These are phyloP conservation scores for Beta macrorhiza DNA, from an alignment of 179 eudicot genomes.

Conservation along the genomic window DNA sequence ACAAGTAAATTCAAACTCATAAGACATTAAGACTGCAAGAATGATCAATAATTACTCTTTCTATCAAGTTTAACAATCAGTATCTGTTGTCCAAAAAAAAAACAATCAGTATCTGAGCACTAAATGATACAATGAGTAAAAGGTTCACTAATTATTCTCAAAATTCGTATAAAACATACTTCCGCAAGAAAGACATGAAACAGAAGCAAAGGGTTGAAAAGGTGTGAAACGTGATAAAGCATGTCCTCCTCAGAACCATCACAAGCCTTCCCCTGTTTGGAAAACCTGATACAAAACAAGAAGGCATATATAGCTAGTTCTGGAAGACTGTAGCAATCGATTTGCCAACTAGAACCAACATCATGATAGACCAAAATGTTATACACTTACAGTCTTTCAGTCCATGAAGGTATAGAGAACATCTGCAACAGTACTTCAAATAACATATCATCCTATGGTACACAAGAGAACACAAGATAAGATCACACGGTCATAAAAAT, in stretches of 20 bases:
- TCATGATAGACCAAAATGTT: not conserved
- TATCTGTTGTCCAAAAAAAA: not conserved
- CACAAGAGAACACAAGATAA: constrained; percentile 25
- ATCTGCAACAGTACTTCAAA: constrained; percentile 81
- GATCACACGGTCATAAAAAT: not conserved
- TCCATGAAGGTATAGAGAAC: constrained; percentile 38
- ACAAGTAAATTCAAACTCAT: not conserved
- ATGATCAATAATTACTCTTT: not conserved
- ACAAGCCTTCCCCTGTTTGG: constrained; percentile 29
- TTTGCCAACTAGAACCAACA: not conserved
- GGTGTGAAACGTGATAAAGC: constrained; percentile 50
- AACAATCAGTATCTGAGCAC: not conserved
- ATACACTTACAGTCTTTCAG: constrained; percentile 52
- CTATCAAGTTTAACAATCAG: not conserved
- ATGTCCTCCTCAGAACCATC: constrained; percentile 39
- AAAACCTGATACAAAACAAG: constrained; percentile 37
- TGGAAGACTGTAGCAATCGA: no score
- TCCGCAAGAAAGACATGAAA: constrained; percentile 84
- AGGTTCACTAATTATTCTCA: not conserved
- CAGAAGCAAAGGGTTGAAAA: constrained; percentile 68
- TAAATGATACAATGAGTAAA: constrained; percentile 1
- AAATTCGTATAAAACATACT: constrained; percentile 33
- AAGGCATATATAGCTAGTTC: constrained; percentile 5
- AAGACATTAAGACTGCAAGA: not conserved
- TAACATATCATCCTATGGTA: constrained; percentile 72